These are phyloP conservation scores for Isoetes engelmannii DNA, from an alignment of 83 land plant species.

Conservation along the genomic window DNA sequence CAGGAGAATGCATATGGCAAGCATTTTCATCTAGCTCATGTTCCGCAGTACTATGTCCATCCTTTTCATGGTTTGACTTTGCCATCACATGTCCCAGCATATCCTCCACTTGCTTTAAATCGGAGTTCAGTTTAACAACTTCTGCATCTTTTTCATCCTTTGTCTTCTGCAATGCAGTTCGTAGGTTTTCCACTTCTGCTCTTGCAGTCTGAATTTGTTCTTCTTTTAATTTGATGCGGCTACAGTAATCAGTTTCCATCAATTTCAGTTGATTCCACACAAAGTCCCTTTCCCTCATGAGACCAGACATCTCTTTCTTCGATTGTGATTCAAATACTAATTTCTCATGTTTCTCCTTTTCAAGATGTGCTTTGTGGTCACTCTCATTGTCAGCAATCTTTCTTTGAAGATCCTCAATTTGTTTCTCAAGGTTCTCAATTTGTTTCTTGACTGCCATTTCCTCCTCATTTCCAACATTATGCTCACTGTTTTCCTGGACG, in stretches of 20 bases:
- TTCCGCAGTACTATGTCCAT: not conserved
- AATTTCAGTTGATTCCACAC: conserved; percentile 59
- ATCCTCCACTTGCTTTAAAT: conserved; percentile 6
- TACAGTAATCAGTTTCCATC: conserved; percentile 44
- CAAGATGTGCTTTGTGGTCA: not conserved
- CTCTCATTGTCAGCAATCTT: too few relatives aligned
- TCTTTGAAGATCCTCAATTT: too few relatives aligned
- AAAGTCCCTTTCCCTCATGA: conserved; percentile 52
- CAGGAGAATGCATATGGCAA: not conserved
- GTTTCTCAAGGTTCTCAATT: too few relatives aligned
- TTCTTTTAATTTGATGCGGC: conserved; percentile 28
- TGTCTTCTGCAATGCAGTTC: conserved; percentile 28
- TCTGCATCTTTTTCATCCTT: conserved; percentile 39
- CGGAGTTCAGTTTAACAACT: not conserved
- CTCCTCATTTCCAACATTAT: too few relatives aligned
- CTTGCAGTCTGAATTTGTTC: conserved; percentile 28
- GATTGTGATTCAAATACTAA: not conserved
- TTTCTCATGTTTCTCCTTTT: conserved; percentile 4
- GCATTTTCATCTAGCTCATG: not conserved
- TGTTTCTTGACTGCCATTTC: too few relatives aligned
- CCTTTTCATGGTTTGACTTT: not conserved
- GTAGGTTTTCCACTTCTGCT: conserved; percentile 16
- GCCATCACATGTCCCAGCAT: not conserved
- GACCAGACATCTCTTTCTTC: conserved; percentile 48
- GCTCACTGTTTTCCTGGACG: too few relatives aligned